Percentiles rank a stretch among this genome's conserved stretches.
phyloP scores from a whole-genome alignment of 1,284 basidiomycete genomes.

The Ustilago sp. region DNA sequence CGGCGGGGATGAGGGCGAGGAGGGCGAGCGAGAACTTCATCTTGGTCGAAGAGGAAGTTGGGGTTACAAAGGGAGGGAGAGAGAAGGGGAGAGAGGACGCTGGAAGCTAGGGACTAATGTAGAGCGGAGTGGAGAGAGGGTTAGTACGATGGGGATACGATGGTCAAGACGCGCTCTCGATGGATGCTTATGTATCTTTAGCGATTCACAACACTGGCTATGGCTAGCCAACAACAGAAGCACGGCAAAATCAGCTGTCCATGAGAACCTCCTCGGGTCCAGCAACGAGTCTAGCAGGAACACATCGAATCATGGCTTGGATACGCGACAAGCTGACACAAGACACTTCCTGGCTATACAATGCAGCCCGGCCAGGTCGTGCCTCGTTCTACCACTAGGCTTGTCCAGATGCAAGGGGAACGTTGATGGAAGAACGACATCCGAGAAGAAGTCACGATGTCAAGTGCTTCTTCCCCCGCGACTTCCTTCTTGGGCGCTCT shows the following conservation, averaged over 20 bases:
- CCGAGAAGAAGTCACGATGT: slow-evolving; percentile 9
- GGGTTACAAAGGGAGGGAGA: background rate
- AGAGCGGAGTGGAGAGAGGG: background rate
- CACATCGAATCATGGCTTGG: background rate
- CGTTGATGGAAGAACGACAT: slow-evolving; percentile 7
- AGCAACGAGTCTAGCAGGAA: background rate
- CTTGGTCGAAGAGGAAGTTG: background rate
- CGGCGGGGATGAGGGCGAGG: slow-evolving; percentile 45
- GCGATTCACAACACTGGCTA: background rate
- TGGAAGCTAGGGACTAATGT: background rate
- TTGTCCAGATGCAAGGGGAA: background rate
- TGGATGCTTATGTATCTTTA: slow-evolving; percentile 18
- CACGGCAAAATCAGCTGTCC: background rate
- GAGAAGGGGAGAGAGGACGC: slow-evolving; percentile 1
- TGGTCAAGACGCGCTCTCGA: background rate
- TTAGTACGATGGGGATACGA: background rate
- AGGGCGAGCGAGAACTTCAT: slow-evolving; percentile 53
- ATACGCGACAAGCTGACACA: background rate
- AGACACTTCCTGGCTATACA: background rate
- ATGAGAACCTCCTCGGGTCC: background rate
- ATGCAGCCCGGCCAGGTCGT: background rate
- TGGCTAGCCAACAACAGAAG: background rate
- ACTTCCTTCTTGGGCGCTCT: slow-evolving; percentile 25
- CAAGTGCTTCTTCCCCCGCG: slow-evolving; percentile 17
- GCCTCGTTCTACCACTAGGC: background rate